Percentiles rank a stretch among this genome's conserved stretches.
Conservation (phyloP, 495 filamentous ascomycete species). For the Xylaria acuta region DNA sequence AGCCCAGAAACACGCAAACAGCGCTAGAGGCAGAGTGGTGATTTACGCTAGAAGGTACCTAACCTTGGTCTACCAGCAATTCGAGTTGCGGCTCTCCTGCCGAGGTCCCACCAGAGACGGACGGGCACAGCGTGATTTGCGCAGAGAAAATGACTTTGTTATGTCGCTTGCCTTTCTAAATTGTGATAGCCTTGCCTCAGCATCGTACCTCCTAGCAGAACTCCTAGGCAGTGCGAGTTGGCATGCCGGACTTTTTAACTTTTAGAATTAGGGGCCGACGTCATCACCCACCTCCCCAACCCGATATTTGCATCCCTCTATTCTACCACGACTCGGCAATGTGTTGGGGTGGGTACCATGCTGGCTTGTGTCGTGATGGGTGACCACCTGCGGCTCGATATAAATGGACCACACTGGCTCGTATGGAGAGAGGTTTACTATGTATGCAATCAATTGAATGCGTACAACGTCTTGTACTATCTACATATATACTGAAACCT, state of each 20-base stretch:
- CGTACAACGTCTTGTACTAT: background rate
- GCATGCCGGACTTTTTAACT: too few relatives aligned
- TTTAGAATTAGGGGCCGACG: too few relatives aligned
- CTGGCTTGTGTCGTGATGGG: background rate
- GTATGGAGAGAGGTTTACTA: background rate
- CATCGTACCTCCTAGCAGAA: conserved; percentile 38
- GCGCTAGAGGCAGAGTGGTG: background rate
- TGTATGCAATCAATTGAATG: too few relatives aligned
- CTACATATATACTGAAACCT: background rate
- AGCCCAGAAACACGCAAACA: background rate
- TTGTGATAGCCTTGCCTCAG: conserved; percentile 11
- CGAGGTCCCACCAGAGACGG: background rate
- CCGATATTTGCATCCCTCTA: background rate
- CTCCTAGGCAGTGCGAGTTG: conserved; percentile 60
- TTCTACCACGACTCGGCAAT: background rate
- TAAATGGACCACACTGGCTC: background rate
- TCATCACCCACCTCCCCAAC: background rate
- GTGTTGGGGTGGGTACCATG: background rate
- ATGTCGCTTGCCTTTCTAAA: background rate
- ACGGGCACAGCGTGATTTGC: background rate
- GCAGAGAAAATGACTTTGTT: background rate
- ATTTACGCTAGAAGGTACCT: background rate
- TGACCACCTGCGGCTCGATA: background rate
- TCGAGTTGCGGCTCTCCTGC: conserved; percentile 14
- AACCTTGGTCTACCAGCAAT: background rate